phyloP scores from a whole-genome alignment of 2,329 filamentous ascomycete genomes.

The Fusarium pininemorale region DNA sequence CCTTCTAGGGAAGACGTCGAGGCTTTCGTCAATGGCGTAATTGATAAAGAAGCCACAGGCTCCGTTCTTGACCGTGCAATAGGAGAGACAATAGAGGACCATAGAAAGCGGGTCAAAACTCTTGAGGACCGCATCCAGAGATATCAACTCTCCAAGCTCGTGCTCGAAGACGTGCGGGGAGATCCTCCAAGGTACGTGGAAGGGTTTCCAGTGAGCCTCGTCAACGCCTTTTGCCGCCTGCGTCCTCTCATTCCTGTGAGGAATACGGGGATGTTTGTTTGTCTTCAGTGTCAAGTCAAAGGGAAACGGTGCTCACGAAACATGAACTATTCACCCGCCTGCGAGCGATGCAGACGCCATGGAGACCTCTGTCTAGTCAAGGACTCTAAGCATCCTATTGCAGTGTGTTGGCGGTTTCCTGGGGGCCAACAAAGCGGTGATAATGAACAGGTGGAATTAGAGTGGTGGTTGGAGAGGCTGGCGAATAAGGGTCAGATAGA shows the following conservation, averaged over 20 bases:
- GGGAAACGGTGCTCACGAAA: slow-evolving; percentile 40
- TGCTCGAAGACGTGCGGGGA: background rate
- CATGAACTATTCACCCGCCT: slow-evolving; percentile 2
- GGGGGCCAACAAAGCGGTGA: background rate
- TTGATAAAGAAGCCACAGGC: slow-evolving; percentile 1
- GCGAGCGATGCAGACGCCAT: slow-evolving; percentile 37
- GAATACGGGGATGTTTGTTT: slow-evolving; percentile 7
- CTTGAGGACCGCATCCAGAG: slow-evolving; percentile 25
- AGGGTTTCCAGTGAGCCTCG: slow-evolving; percentile 38
- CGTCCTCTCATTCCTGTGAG: background rate
- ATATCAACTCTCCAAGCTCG: background rate
- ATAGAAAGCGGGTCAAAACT: slow-evolving; percentile 9
- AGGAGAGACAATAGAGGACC: slow-evolving; percentile 1
- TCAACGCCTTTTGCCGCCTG: slow-evolving; percentile 25
- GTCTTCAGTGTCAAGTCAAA: slow-evolving; percentile 38
- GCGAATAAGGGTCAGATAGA: background rate
- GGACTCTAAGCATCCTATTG: slow-evolving; percentile 62
- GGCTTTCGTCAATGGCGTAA: slow-evolving; percentile 8
- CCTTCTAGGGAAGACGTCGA: slow-evolving; percentile 17
- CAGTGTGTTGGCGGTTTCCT: slow-evolving; percentile 1
- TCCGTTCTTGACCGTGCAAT: background rate
- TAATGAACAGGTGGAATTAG: background rate
- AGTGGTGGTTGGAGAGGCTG: slow-evolving; percentile 12
- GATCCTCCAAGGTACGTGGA: slow-evolving; percentile 41
- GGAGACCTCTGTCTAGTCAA: slow-evolving; percentile 48